phyloP scores from a whole-genome alignment of 2,329 filamentous ascomycete genomes.

The Aschersonia sp. region DNA sequence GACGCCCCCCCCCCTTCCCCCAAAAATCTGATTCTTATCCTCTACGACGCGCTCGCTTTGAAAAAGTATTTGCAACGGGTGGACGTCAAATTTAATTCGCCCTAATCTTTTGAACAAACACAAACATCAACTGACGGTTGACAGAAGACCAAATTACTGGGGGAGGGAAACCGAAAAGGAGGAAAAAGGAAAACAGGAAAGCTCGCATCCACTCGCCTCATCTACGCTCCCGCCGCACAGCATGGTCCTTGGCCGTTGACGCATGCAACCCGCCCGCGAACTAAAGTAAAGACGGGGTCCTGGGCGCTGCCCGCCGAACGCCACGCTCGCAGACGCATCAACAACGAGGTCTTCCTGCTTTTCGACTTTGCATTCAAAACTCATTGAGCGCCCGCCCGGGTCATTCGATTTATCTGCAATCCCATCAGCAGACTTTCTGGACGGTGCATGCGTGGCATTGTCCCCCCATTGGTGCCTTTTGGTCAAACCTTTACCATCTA shows the following conservation, averaged over 20 bases:
- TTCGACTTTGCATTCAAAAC: not conserved
- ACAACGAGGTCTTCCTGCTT: not conserved
- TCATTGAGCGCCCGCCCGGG: not conserved
- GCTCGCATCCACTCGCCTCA: not conserved
- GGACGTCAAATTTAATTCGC: too few species aligned
- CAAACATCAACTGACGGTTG: not conserved
- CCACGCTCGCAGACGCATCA: not conserved
- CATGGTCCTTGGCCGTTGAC: not conserved
- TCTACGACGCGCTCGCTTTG: too few species aligned
- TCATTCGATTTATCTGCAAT: slow-evolving; percentile 2
- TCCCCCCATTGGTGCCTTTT: slow-evolving; percentile 2
- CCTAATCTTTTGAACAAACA: not conserved
- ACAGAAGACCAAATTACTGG: too few species aligned
- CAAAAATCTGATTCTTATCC: too few species aligned
- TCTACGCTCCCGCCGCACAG: not conserved
- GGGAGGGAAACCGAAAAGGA: too few species aligned
- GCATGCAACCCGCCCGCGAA: not conserved
- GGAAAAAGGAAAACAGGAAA: too few species aligned
- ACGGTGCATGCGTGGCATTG: slow-evolving; percentile 1
- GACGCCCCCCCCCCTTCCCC: too few species aligned
- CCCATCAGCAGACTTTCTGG: slow-evolving; percentile 1
- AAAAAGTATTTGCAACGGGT: too few species aligned
- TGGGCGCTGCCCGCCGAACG: not conserved
- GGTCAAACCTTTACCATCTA: slow-evolving; percentile 1
- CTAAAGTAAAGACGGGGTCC: not conserved